Base-by-base conservation (phyloP, 2,329 filamentous ascomycete species). In the Fusarium algeriense region DNA sequence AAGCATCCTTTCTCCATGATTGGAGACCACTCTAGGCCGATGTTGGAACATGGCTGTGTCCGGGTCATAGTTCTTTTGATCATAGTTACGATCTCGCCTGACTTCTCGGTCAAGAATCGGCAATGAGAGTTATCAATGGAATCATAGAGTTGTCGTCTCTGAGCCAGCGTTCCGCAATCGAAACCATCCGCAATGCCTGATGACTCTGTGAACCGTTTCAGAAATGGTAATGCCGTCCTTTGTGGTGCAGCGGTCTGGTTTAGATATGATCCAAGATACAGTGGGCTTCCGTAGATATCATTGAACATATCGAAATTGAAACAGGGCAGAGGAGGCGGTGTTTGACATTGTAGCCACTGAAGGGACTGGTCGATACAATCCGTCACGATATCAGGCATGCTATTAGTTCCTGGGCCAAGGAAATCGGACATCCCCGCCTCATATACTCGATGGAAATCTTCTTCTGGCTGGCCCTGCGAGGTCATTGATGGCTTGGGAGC, bases 141-240 rank as follows among this genome's bases (percentile, higher is more conserved):
- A 5, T 44, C 4, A 11, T 19, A 6, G 5, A 49, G 6, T 5
- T 44, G 15, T 1, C n/a, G 38, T 11, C 52, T 55, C 11, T 55
- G 52, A 26, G 28, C 7, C 2, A 55, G 1, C 4, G 52, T 35
- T 1, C 52, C 52, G 7, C 52, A 55, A 7, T 55, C n/a, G n/a
- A 43, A 55, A 12, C 50, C 19, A 34, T 41, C 50, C 2, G 37
- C 7, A 5, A 54, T 54, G 2, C 28, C 28, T 4, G 50, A 54
- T 20, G 50, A 54, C 28, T 41, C 28, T 1, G 50, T 54, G 7
- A 41, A 41, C 19, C 50, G 37, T 54, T 41, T 54, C 6, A 54
- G 19, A 32, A 54, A 54, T 13, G 50, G 46, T 7, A 50, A 13
- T 9, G n/a, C n/a, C 10, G 26, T 7, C 13, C 11, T 50, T 35